Evolutionary conservation across 257 asterid species (phyloP), one percentile per base, ranked within the genome.

Genomic region (Cruciata laevipes): DNA sequence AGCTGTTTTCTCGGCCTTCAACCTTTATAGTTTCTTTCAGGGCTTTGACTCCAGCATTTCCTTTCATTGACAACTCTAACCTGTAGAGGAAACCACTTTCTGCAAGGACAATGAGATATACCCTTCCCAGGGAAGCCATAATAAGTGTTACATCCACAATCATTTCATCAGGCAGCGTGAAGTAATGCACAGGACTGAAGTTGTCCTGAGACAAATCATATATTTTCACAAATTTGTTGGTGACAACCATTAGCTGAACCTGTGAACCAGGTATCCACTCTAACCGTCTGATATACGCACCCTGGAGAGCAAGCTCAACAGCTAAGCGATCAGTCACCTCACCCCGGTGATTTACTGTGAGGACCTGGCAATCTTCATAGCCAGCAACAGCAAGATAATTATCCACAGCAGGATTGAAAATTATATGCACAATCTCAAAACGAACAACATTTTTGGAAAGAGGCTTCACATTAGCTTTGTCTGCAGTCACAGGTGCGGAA

Each of bases 261-360:
- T 94, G 99, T 57, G 97, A 90, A 63, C 96, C 95, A 59, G 96
- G 96, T 74, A 94, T 95, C 99, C 99, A 94, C 65, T 89, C 95
- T 24, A 94, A 87, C 53, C 78, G 88, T 75, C 97, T 88, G 62
- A 94, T 84, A 80, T 94, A 87, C 49, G 99, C 96, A 85, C 97
- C 99, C 74, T 94, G 99, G 73, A 94, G 85, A 79, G 97, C 91
- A 73, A 94, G 96, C 80, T 94, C 99, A 77, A 94, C 83, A 31
- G 99, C 90, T 68, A 94, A 79, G 69, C 99, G 94, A 78, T 94
- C 99, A 70, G 87, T 82, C 83, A 94, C 97, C 76, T 94, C 99
- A 69, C 99, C 99, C 70, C 97, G 91, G 78, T 90, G 96, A 74
- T 87, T 90, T 61, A 93, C 81, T 2, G 99, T 88, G 68, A 94